phyloP scores from a whole-genome alignment of 768 basidiomycete species.

The Trametes cinnabarina region DNA sequence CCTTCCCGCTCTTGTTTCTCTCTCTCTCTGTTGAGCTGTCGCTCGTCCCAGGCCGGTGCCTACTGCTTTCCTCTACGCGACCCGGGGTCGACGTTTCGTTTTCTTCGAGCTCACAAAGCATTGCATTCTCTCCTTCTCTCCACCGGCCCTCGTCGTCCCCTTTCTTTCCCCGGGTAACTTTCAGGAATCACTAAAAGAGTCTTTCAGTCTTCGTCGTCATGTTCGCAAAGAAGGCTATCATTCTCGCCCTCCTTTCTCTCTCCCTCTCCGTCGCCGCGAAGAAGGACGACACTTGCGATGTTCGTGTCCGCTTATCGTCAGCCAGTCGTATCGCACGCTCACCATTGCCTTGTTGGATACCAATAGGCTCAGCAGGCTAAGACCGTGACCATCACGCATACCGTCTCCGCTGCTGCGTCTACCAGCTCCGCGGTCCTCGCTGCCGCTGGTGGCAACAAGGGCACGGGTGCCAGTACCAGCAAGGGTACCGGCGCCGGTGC shows the following conservation, averaged over 20 bases:
- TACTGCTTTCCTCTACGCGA: constrained; percentile 49
- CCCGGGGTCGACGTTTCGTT: constrained; percentile 51
- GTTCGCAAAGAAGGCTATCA: constrained; percentile 39
- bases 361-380: constrained; percentile 20
- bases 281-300: constrained; percentile 24
- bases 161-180: constrained; percentile 12
- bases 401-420: constrained; percentile 20
- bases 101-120: constrained; percentile 36
- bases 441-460: constrained; percentile 19
- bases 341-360: constrained; percentile 12
- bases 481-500: background rate
- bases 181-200: constrained; percentile 8
- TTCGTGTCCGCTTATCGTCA: constrained; percentile 10
- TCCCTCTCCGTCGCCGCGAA: constrained; percentile 37
- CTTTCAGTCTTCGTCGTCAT: constrained; percentile 30
- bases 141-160: constrained; percentile 22
- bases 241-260: constrained; percentile 41
- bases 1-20: constrained; percentile 23
- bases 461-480: background rate
- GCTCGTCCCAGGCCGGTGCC: constrained; percentile 35
- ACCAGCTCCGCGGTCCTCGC: constrained; percentile 18
- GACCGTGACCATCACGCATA: constrained; percentile 39
- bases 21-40: constrained; percentile 23
- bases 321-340: constrained; percentile 12
- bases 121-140: constrained; percentile 30